Conservation (phyloP, 1,284 basidiomycete species). For the Microbotryum intermedium region DNA sequence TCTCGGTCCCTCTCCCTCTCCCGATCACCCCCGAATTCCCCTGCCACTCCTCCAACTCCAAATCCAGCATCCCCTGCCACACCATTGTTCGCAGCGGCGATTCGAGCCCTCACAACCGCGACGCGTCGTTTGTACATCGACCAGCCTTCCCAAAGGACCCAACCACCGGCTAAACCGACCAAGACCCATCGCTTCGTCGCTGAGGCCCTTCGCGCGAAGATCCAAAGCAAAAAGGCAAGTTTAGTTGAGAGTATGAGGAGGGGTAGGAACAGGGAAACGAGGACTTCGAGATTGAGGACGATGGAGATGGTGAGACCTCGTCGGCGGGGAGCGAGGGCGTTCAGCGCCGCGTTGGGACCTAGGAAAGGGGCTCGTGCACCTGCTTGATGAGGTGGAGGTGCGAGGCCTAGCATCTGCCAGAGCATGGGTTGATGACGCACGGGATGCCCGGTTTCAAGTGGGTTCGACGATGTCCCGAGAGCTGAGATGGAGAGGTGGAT, state of each 20-base stretch:
- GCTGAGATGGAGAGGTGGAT: slow-evolving; percentile 17
- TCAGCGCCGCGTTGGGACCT: background rate
- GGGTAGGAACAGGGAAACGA: slow-evolving; percentile 31
- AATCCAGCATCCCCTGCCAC: background rate
- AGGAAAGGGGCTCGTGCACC: background rate
- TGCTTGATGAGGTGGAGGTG: background rate
- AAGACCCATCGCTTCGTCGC: slow-evolving; percentile 29
- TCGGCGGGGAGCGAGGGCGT: background rate
- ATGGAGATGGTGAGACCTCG: slow-evolving; percentile 19
- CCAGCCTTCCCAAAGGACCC: slow-evolving; percentile 34
- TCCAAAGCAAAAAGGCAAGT: slow-evolving; percentile 32
- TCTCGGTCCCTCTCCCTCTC: background rate
- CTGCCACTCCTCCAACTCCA: background rate
- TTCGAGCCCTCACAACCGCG: slow-evolving; percentile 10
- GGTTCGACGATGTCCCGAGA: background rate
- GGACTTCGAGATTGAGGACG: slow-evolving; percentile 35
- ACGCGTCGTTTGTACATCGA: slow-evolving; percentile 17
- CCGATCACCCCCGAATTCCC: background rate
- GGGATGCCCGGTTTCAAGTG: background rate
- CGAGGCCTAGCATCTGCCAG: background rate
- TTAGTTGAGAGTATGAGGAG: slow-evolving; percentile 34
- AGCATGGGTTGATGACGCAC: background rate
- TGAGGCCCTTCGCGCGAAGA: slow-evolving; percentile 35
- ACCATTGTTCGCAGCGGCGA: slow-evolving; percentile 4
- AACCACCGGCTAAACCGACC: slow-evolving; percentile 26